These are phyloP conservation scores for Dacryopinax spathularia DNA, from an alignment of 768 basidiomycete species.

Conservation along the genomic window DNA sequence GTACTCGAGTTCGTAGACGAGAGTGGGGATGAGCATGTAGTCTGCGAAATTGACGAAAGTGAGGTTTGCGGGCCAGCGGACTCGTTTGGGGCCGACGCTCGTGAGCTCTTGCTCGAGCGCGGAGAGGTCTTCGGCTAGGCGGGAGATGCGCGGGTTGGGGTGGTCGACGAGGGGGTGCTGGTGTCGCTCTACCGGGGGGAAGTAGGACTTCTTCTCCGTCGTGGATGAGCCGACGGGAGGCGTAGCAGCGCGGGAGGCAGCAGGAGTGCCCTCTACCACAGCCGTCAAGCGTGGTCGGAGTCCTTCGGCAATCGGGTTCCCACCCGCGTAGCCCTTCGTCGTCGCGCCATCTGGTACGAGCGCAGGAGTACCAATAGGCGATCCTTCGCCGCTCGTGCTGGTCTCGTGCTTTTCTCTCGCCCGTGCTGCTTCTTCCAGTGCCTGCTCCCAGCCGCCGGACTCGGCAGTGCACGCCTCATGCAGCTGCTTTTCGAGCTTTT, in stretches of 20 bases:
- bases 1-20: conserved; percentile 95
- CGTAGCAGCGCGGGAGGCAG: neutral
- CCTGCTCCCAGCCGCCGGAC: conserved; percentile 55
- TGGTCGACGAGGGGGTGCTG: conserved; percentile 42
- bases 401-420: conserved; percentile 30
- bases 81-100: conserved; percentile 42
- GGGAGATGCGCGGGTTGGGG: conserved; percentile 46
- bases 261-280: neutral
- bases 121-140: conserved; percentile 58
- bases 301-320: conserved; percentile 2
- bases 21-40: conserved; percentile 77
- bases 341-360: conserved; percentile 25
- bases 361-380: conserved; percentile 19
- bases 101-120: conserved; percentile 65
- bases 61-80: conserved; percentile 78
- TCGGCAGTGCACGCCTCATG: conserved; percentile 31
- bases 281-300: neutral
- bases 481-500: conserved; percentile 32
- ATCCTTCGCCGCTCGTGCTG: conserved; percentile 14
- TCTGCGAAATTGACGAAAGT: conserved; percentile 65
- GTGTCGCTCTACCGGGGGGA: conserved; percentile 8
- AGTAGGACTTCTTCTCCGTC: conserved; percentile 4
- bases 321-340: conserved; percentile 32
- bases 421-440: conserved; percentile 35
- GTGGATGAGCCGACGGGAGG: neutral